Evolutionary conservation across 257 asterid species (phyloP).

Genomic region (Ballota nigra): DNA sequence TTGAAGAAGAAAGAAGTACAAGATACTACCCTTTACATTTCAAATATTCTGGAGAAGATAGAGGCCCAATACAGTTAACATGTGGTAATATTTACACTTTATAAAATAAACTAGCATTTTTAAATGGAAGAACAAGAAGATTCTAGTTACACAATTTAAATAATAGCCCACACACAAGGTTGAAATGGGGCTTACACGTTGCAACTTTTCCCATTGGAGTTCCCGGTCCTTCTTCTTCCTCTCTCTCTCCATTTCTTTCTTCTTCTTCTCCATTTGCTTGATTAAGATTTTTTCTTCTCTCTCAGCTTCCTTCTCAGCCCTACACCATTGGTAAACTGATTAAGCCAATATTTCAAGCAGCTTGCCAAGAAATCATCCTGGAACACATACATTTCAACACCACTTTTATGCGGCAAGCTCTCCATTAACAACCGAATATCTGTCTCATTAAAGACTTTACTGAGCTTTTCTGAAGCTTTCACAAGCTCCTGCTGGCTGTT

Average conservation of each 20-base stretch:
- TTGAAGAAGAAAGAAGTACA: neutral
- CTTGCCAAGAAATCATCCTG: conserved; percentile 13
- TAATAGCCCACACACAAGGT: conserved; percentile 4
- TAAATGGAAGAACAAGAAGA: neutral
- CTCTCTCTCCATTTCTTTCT: conserved; percentile 73
- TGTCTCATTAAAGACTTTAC: conserved; percentile 64
- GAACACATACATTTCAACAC: conserved; percentile 61
- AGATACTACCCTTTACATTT: neutral
- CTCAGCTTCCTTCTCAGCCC: conserved; percentile 73
- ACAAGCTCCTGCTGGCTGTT: conserved; percentile 49
- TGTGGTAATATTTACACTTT: neutral
- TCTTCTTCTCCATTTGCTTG: conserved; percentile 77
- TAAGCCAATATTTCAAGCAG: conserved; percentile 20
- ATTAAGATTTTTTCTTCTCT: conserved; percentile 47
- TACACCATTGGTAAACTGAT: conserved; percentile 36
- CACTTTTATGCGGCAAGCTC: conserved; percentile 47
- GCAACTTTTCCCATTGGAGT: conserved; percentile 68
- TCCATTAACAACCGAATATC: conserved; percentile 59
- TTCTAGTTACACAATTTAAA: neutral
- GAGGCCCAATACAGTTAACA: neutral
- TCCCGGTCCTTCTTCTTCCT: conserved; percentile 67
- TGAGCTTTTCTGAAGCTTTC: conserved; percentile 73
- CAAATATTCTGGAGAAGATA: neutral
- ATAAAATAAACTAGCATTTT: neutral
- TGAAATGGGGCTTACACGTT: conserved; percentile 47